Evolutionary conservation across 2,329 filamentous ascomycete genomes (phyloP).

Genomic region (Fusarium nodosum): DNA sequence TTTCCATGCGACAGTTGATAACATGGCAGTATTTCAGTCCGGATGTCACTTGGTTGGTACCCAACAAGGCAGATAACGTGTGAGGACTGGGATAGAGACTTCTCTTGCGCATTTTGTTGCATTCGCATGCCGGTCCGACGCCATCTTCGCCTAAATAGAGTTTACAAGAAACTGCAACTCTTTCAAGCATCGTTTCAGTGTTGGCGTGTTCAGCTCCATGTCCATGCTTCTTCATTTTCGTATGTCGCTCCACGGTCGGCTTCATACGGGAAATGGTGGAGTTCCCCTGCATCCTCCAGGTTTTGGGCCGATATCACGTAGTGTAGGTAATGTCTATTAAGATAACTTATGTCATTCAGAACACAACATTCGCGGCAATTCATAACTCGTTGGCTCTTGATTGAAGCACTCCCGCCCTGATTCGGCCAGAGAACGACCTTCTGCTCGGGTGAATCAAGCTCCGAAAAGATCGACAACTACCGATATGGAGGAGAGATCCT

Average conservation of each 20-base stretch:
- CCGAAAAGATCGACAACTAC: conserved; percentile 29
- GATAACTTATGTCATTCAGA: neutral
- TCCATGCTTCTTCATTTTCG: conserved; percentile 3
- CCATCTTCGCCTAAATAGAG: neutral
- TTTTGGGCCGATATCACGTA: neutral
- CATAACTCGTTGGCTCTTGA: neutral
- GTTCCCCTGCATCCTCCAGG: neutral
- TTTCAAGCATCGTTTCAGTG: neutral
- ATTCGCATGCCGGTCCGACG: neutral
- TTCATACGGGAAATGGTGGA: conserved; percentile 25
- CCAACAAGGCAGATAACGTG: neutral
- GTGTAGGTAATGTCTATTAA: no score
- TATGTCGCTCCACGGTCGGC: neutral
- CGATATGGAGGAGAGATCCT: neutral
- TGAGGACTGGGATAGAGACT: neutral
- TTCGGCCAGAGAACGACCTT: neutral
- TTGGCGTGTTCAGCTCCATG: neutral
- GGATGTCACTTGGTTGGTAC: conserved; percentile 3
- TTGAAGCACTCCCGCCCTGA: neutral
- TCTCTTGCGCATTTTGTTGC: neutral
- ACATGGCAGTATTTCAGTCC: neutral
- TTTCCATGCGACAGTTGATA: neutral
- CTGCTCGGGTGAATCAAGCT: conserved; percentile 20
- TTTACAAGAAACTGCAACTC: neutral
- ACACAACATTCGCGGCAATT: neutral